These are phyloP conservation scores for Marchantia paleacea DNA, from an alignment of 225 moss, liverwort and hornwort species.

Conservation along the genomic window DNA sequence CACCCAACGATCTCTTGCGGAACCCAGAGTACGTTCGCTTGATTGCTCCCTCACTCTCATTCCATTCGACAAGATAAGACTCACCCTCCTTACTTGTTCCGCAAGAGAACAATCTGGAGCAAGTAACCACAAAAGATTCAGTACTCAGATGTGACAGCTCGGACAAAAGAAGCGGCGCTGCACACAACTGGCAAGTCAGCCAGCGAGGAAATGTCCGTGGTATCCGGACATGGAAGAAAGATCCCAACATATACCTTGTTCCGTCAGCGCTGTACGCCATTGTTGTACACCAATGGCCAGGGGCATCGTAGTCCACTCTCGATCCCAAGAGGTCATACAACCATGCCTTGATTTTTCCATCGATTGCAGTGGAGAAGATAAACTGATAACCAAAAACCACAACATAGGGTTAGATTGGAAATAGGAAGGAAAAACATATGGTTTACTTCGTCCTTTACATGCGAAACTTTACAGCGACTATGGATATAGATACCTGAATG, in stretches of 20 bases:
- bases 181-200: background rate
- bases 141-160: background rate
- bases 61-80: constrained; percentile 95
- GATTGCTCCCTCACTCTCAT: constrained; percentile 98
- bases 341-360: constrained; percentile 99
- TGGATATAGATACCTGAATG: constrained; percentile 3
- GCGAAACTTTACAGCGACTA: too few species aligned
- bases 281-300: constrained; percentile 98
- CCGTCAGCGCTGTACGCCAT: constrained; percentile 99
- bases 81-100: constrained; percentile 99
- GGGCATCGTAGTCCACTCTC: constrained; percentile 96
- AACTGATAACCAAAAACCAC: constrained; percentile 50
- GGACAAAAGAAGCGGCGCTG: background rate
- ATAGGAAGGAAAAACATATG: background rate
- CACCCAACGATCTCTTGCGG: constrained; percentile 93
- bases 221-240: background rate
- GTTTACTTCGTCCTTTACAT: too few species aligned
- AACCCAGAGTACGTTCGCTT: constrained; percentile 96
- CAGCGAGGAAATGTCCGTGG: too few species aligned
- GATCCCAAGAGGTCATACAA: constrained; percentile 91
- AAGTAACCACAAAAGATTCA: background rate
- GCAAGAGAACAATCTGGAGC: constrained; percentile 82
- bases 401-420: background rate
- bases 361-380: constrained; percentile 96
- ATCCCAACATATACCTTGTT: constrained; percentile 50